phyloP scores from a whole-genome alignment of 495 filamentous ascomycete genomes.

The Daldinia concentrica region DNA sequence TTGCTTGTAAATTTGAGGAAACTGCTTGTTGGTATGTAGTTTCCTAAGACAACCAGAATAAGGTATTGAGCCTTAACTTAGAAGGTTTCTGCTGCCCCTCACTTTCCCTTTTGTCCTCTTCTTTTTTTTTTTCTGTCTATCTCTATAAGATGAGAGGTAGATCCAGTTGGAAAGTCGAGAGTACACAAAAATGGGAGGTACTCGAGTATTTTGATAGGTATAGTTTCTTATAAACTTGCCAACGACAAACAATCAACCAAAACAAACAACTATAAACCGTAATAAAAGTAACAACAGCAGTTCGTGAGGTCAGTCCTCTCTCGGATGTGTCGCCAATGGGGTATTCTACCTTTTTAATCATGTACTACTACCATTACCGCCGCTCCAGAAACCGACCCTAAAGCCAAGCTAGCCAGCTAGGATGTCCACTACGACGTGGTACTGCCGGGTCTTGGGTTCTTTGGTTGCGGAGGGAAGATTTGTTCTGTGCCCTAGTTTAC shows the following conservation, averaged over 20 bases:
- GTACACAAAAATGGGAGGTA: slow-evolving; percentile 1
- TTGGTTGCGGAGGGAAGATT: slow-evolving; percentile 41
- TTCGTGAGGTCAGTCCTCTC: slow-evolving; percentile 22
- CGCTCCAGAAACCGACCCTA: slow-evolving; percentile 20
- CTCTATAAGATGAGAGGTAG: background rate
- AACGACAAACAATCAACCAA: slow-evolving; percentile 5
- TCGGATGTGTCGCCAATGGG: slow-evolving; percentile 39
- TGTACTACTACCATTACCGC: slow-evolving; percentile 31
- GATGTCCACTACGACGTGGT: slow-evolving; percentile 35
- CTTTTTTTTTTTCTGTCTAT: slow-evolving; percentile 3
- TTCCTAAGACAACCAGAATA: slow-evolving; percentile 3
- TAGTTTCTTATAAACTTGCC: background rate
- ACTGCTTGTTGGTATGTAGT: background rate
- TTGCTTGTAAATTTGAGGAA: background rate
- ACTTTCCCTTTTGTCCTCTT: slow-evolving; percentile 6
- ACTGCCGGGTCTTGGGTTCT: slow-evolving; percentile 37
- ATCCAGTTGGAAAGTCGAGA: slow-evolving; percentile 20
- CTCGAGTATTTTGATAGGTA: background rate
- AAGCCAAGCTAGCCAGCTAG: slow-evolving; percentile 13
- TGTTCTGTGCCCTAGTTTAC: slow-evolving; percentile 35
- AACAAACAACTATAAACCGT: background rate
- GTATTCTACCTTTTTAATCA: slow-evolving; percentile 39
- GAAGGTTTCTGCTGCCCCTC: slow-evolving; percentile 1
- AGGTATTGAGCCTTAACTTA: slow-evolving; percentile 14
- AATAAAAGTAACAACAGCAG: background rate